These are phyloP conservation scores for Ogataea trehaloabstinens DNA, from an alignment of 805 yeast genomes.

Conservation along the genomic window DNA sequence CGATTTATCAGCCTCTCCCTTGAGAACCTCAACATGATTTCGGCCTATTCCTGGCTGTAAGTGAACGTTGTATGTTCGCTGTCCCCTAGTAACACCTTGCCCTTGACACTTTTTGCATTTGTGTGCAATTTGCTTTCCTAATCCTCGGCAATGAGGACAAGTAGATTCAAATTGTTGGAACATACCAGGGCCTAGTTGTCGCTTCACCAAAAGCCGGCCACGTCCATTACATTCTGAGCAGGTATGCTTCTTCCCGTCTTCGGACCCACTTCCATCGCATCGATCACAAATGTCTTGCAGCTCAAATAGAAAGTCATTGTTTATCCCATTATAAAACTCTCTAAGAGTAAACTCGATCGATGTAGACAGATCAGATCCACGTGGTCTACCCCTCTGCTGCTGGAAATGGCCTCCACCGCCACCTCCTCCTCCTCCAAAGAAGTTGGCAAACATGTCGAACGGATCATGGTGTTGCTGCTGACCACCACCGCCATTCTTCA, in stretches of 20 bases:
- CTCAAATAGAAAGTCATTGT: constrained; percentile 56
- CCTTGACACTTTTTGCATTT: constrained; percentile 76
- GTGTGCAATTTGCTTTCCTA: constrained; percentile 63
- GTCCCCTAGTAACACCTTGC: constrained; percentile 53
- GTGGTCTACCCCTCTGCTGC: constrained; percentile 40
- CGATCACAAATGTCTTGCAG: constrained; percentile 73
- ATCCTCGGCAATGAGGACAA: constrained; percentile 80
- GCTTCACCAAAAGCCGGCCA: constrained; percentile 62
- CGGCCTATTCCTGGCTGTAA: constrained; percentile 71
- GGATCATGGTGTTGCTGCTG: constrained; percentile 31
- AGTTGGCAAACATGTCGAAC: constrained; percentile 60
- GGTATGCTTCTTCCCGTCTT: constrained; percentile 65
- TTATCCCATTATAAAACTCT: constrained; percentile 71
- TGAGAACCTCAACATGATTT: constrained; percentile 52
- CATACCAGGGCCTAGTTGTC: constrained; percentile 89
- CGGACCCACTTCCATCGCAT: constrained; percentile 84
- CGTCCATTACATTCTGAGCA: constrained; percentile 75
- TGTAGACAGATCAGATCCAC: constrained; percentile 60
- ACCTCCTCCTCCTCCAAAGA: constrained; percentile 45
- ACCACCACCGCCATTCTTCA: constrained; percentile 57
- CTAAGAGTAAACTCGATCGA: constrained; percentile 53
- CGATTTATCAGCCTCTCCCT: constrained; percentile 78
- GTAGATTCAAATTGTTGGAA: constrained; percentile 76
- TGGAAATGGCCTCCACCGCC: constrained; percentile 28
- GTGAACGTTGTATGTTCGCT: constrained; percentile 57